A percentile compares a stretch with the other conserved stretches of the same genome.
These are phyloP conservation scores for Aristolochia fimbriata DNA, from an alignment of 164 flowering plant genomes.

Conservation along the genomic window DNA sequence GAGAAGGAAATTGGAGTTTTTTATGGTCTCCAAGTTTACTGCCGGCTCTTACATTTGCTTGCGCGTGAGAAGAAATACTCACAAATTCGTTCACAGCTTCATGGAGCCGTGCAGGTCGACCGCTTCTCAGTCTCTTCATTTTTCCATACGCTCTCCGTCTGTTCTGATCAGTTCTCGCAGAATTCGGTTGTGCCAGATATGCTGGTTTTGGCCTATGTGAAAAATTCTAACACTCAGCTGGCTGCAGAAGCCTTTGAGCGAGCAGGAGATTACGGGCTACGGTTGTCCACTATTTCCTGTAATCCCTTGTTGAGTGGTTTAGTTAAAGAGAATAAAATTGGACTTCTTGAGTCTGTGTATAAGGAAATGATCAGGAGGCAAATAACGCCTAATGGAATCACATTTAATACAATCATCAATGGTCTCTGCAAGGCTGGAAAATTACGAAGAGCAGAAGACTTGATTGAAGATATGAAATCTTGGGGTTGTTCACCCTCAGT, in stretches of 20 bases:
- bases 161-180: background rate
- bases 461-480: slow-evolving; percentile 19
- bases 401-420: slow-evolving; percentile 22
- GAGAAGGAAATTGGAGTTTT: slow-evolving; percentile 11
- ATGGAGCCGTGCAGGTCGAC: slow-evolving; percentile 5
- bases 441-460: slow-evolving; percentile 19
- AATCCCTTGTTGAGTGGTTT: slow-evolving; percentile 22
- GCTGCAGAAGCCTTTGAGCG: slow-evolving; percentile 21
- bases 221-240: slow-evolving; percentile 9
- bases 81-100: slow-evolving; percentile 14
- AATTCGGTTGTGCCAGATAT: slow-evolving; percentile 17
- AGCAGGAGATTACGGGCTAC: slow-evolving; percentile 21
- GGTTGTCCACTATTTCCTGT: slow-evolving; percentile 15
- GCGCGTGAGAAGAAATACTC: slow-evolving; percentile 12
- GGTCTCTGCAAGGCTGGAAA: slow-evolving; percentile 20
- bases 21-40: slow-evolving; percentile 9
- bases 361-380: slow-evolving; percentile 25
- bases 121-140: slow-evolving; percentile 7
- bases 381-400: slow-evolving; percentile 14
- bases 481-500: slow-evolving; percentile 20
- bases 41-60: slow-evolving; percentile 13
- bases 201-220: slow-evolving; percentile 18
- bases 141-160: slow-evolving; percentile 5
- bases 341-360: slow-evolving; percentile 10
- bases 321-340: slow-evolving; percentile 12